Percentiles rank a stretch among this genome's conserved stretches.
phyloP scores from a whole-genome alignment of 1,284 basidiomycete genomes.

The Tilletia caries region DNA sequence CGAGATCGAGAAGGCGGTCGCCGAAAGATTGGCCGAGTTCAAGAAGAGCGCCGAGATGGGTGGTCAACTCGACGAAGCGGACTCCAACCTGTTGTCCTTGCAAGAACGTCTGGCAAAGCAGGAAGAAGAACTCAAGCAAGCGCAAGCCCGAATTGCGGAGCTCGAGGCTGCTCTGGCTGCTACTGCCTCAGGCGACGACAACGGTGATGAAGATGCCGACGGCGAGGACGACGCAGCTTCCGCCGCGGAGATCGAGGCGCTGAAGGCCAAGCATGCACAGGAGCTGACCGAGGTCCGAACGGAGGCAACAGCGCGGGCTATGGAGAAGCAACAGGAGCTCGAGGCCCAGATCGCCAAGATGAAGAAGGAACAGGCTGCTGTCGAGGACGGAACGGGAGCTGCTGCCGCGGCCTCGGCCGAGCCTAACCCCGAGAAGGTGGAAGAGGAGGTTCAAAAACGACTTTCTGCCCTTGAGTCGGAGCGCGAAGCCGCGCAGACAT shows the following conservation, averaged over 20 bases:
- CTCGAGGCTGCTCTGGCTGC: slow-evolving; percentile 36
- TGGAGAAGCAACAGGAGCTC: slow-evolving; percentile 10
- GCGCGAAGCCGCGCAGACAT: slow-evolving; percentile 26
- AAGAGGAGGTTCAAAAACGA: slow-evolving; percentile 28
- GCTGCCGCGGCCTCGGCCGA: neutral
- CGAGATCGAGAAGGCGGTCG: slow-evolving; percentile 38
- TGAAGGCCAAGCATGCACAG: slow-evolving; percentile 29
- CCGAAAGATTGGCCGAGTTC: slow-evolving; percentile 20
- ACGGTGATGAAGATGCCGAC: slow-evolving; percentile 25
- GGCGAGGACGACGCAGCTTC: slow-evolving; percentile 17
- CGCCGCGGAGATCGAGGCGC: slow-evolving; percentile 22
- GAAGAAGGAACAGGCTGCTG: neutral
- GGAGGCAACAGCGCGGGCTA: slow-evolving; percentile 16
- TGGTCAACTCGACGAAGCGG: neutral
- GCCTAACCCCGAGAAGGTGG: slow-evolving; percentile 21
- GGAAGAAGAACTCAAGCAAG: slow-evolving; percentile 5
- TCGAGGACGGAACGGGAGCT: neutral
- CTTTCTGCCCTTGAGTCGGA: slow-evolving; percentile 32
- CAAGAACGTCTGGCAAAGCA: slow-evolving; percentile 19
- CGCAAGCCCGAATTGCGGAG: slow-evolving; percentile 35
- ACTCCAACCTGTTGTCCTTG: neutral
- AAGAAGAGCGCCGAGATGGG: slow-evolving; percentile 14
- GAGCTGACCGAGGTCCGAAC: slow-evolving; percentile 25
- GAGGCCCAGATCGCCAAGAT: slow-evolving; percentile 13
- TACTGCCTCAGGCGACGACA: slow-evolving; percentile 18